Evolutionary conservation across 1,284 basidiomycete species (phyloP), one percentile per base, ranked within the genome.

Genomic region (Abortiporus biennis): DNA sequence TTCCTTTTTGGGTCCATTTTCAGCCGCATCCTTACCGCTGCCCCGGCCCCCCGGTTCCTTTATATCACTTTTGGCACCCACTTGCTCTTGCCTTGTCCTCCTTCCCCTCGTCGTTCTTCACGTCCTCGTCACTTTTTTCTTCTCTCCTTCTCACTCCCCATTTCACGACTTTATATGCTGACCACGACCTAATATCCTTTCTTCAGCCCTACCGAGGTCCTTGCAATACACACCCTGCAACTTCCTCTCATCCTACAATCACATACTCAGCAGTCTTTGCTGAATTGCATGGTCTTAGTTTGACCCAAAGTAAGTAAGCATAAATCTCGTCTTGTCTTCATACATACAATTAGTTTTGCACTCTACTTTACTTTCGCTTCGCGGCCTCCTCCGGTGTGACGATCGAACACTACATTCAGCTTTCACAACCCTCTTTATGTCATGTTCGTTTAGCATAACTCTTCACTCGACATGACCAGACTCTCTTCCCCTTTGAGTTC

Each of bases 121-220:
- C 19, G 47, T 36, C 40, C 40, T 56, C 47, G 38, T 51, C 56
- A 48, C 48, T 46, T 9, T 9, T 29, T 52, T 46, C 40, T 43
- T 45, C 45, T 45, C 47, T 49, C 47, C 51, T 52, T 54, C 40
- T 50, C 58, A 55, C 54, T 54, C 51, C 57, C 51, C 52, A 49
- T 73, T 9, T 29, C 54, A 76, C 73, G 74, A 76, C 68, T 61
- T 45, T 59, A 59, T 53, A 73, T 72, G 74, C 73, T 78, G 64
- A 74, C 71, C 59, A 76, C 68, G 64, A 67, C 41, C 24, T 38
- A 25, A 16, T 41, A 36, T 33, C 43, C 40, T 38, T 38, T 34
- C 31, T 30, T 35, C 27, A 44, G 13, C 33, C 33, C 38, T 41
- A n/a, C n/a, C n/a, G n/a, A n/a, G 20, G n/a, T 12, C 17, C 33